These are phyloP conservation scores for Malus orientalis DNA, from an alignment of 306 rosid species.

Conservation along the genomic window DNA sequence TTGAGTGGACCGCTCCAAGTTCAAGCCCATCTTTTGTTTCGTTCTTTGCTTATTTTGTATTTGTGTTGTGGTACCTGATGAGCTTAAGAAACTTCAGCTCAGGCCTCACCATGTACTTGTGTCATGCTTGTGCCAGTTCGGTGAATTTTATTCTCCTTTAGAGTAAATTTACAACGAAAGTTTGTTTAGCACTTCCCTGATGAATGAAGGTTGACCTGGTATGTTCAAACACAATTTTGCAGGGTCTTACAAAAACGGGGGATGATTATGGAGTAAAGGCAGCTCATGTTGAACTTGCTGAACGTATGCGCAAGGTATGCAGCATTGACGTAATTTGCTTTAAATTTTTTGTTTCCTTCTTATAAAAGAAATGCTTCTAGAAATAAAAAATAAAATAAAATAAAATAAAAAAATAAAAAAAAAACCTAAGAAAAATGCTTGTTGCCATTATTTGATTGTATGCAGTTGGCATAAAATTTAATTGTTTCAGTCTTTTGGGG, in stretches of 20 bases:
- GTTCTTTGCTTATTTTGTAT: neutral
- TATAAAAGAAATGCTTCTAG: neutral
- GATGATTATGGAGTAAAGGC: conserved; percentile 95
- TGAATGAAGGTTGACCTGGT: neutral
- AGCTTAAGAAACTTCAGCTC: neutral
- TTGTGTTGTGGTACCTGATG: neutral
- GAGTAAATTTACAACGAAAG: neutral
- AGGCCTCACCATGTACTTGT: neutral
- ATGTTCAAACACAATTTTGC: conserved; percentile 1
- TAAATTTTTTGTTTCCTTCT: neutral
- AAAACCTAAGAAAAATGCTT: neutral
- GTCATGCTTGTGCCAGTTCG: neutral
- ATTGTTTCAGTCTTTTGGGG: neutral
- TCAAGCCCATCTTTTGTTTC: neutral
- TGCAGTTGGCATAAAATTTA: neutral
- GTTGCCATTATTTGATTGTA: neutral
- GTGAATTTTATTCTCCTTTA: neutral
- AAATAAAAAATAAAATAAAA: neutral
- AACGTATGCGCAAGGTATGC: conserved; percentile 95
- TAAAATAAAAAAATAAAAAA: neutral
- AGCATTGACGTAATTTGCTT: neutral
- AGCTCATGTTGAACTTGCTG: conserved; percentile 99
- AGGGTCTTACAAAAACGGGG: conserved; percentile 97
- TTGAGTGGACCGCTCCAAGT: neutral
- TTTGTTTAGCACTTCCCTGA: neutral